phyloP scores from a whole-genome alignment of 2,329 filamentous ascomycete genomes.

The Alternaria longipes region DNA sequence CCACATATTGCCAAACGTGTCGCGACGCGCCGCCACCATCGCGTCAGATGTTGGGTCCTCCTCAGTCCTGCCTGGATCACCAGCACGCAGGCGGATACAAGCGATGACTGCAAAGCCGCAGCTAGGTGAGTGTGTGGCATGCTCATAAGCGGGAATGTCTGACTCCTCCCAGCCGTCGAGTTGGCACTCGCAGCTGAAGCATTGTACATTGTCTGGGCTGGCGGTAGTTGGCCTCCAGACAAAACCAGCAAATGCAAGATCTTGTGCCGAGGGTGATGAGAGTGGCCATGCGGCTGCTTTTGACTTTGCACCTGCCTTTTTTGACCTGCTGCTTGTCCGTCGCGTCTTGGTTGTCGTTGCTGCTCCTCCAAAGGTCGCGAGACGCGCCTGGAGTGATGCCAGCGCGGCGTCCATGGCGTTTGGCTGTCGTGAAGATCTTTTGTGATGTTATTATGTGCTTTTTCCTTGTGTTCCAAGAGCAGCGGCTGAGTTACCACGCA shows the following conservation, averaged over 20 bases:
- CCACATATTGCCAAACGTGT: slow-evolving; percentile 87
- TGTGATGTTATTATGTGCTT: slow-evolving; percentile 1
- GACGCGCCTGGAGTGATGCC: slow-evolving; percentile 75
- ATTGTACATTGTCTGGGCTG: slow-evolving; percentile 86
- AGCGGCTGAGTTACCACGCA: not conserved
- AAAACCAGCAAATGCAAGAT: slow-evolving; percentile 91
- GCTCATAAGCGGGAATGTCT: slow-evolving; percentile 84
- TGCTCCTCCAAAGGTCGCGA: slow-evolving; percentile 77
- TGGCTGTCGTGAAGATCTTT: not conserved
- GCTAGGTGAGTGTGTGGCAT: slow-evolving; percentile 79
- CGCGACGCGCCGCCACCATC: slow-evolving; percentile 79
- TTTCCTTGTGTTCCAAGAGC: not conserved
- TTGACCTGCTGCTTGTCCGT: slow-evolving; percentile 71
- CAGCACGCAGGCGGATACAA: slow-evolving; percentile 66
- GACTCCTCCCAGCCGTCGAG: slow-evolving; percentile 92
- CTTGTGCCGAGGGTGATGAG: slow-evolving; percentile 68
- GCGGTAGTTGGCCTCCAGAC: slow-evolving; percentile 80
- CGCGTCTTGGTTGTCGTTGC: slow-evolving; percentile 72
- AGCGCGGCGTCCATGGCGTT: slow-evolving; percentile 50
- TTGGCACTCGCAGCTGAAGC: slow-evolving; percentile 84
- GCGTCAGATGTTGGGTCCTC: slow-evolving; percentile 77
- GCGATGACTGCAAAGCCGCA: slow-evolving; percentile 85
- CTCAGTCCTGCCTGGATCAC: slow-evolving; percentile 69
- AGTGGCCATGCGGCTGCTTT: slow-evolving; percentile 76
- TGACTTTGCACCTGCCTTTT: slow-evolving; percentile 57